Evolutionary conservation across 2,329 filamentous ascomycete species (phyloP).

Genomic region (Penicillium vulpinum): DNA sequence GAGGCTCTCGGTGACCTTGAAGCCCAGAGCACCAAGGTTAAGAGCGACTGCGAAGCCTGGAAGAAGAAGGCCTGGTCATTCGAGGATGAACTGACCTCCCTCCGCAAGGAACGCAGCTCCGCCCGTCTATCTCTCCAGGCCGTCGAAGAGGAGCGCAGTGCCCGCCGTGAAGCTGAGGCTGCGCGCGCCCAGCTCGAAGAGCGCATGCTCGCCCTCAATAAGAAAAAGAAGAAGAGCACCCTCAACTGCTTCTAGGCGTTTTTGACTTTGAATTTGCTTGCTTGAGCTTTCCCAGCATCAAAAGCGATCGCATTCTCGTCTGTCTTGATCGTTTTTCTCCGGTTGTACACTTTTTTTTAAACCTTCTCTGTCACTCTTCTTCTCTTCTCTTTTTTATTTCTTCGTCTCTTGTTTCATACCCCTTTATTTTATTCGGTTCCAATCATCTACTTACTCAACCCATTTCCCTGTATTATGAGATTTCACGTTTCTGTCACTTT

Average conservation of each 20-base stretch:
- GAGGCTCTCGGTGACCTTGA: constrained; percentile 95
- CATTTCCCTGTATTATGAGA: constrained; percentile 27
- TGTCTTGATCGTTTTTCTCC: constrained; percentile 14
- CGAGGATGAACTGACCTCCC: constrained; percentile 60
- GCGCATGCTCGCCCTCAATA: constrained; percentile 87
- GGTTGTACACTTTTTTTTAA: constrained; percentile 20
- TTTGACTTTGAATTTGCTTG: not conserved
- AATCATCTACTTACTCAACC: constrained; percentile 3
- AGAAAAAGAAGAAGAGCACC: constrained; percentile 91
- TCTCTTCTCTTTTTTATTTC: constrained; percentile 10
- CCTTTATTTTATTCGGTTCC: constrained; percentile 4
- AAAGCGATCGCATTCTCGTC: constrained; percentile 20
- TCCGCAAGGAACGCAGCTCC: constrained; percentile 60
- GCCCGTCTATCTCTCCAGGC: constrained; percentile 73
- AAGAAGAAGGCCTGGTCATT: constrained; percentile 78
- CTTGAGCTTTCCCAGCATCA: constrained; percentile 8
- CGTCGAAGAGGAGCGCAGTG: constrained; percentile 94
- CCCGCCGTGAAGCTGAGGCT: constrained; percentile 84
- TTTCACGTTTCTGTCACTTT: constrained; percentile 12
- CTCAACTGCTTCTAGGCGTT: constrained; percentile 90
- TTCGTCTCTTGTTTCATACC: constrained; percentile 9
- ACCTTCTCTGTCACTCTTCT: constrained; percentile 13
- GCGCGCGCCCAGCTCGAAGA: constrained; percentile 88
- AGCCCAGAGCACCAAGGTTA: constrained; percentile 85
- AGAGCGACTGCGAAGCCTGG: constrained; percentile 86